Evolutionary conservation across 495 filamentous ascomycete species (phyloP).

Genomic region (Patellaria atrata): DNA sequence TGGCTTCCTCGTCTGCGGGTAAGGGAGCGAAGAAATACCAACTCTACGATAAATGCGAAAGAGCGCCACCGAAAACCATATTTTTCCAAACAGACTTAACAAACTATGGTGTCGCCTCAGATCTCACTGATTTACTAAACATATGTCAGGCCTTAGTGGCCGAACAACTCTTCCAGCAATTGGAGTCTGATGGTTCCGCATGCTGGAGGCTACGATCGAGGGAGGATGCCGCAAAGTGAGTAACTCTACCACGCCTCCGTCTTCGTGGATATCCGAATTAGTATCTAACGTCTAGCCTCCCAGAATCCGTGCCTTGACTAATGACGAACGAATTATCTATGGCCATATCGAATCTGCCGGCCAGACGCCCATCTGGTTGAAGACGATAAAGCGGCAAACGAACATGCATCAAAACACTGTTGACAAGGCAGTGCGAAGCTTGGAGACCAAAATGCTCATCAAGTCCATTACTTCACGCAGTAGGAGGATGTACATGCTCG

Average conservation of each 20-base stretch:
- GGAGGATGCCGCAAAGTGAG: constrained; percentile 19
- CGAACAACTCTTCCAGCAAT: constrained; percentile 13
- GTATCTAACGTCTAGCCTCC: neutral
- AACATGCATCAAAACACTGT: constrained; percentile 68
- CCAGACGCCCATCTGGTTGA: constrained; percentile 75
- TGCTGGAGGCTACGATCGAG: constrained; percentile 17
- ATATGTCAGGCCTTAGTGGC: constrained; percentile 12
- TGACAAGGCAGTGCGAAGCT: constrained; percentile 57
- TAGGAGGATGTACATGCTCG: constrained; percentile 53
- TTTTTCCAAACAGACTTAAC: constrained; percentile 22
- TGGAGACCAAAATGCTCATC: constrained; percentile 78
- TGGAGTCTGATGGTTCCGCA: constrained; percentile 14
- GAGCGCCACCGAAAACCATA: constrained; percentile 10
- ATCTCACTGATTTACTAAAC: constrained; percentile 6
- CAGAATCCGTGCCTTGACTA: constrained; percentile 18
- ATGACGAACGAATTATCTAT: constrained; percentile 71
- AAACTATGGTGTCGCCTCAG: constrained; percentile 18
- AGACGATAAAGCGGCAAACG: constrained; percentile 55
- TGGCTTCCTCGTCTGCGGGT: too few species aligned
- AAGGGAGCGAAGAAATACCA: constrained; percentile 4
- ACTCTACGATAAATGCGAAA: constrained; percentile 19
- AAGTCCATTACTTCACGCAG: constrained; percentile 50
- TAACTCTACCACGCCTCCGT: neutral
- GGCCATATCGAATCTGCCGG: constrained; percentile 68
- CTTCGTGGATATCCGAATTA: neutral